Conservation (phyloP, 371 early-diverging fungal species). For the Rhizopus delemar region DNA sequence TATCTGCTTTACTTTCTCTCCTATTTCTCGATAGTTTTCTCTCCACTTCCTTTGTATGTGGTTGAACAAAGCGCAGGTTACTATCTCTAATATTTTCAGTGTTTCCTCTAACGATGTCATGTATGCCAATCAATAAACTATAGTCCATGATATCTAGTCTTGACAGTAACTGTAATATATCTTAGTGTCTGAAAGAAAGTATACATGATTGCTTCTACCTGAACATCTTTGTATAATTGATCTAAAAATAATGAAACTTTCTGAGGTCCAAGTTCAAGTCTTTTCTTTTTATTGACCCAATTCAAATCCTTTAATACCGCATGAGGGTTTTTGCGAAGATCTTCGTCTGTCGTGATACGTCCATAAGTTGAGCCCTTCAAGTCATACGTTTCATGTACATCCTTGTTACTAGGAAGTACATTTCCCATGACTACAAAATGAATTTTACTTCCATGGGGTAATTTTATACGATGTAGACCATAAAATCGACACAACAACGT, state of each 20-base stretch:
- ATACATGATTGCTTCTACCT: background rate
- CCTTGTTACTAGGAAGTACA: conserved; percentile 91
- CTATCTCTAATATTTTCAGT: conserved; percentile 78
- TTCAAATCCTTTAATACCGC: conserved; percentile 93
- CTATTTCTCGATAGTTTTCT: conserved; percentile 4
- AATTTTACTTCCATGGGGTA: conserved; percentile 90
- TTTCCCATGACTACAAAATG: conserved; percentile 99
- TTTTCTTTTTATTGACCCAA: conserved; percentile 73
- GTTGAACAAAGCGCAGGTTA: conserved; percentile 22
- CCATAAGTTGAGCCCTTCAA: conserved; percentile 69
- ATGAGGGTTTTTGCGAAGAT: conserved; percentile 69
- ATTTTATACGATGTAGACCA: conserved; percentile 94
- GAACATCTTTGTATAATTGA: conserved; percentile 82
- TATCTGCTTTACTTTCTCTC: conserved; percentile 61
- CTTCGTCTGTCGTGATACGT: conserved; percentile 60
- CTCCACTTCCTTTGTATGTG: conserved; percentile 17
- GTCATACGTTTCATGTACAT: conserved; percentile 93
- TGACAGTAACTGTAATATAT: conserved; percentile 56
- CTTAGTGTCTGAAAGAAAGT: background rate
- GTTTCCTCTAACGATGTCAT: conserved; percentile 85
- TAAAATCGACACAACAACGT: conserved; percentile 92
- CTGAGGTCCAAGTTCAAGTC: conserved; percentile 78
- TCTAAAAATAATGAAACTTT: conserved; percentile 72
- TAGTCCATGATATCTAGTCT: conserved; percentile 95
- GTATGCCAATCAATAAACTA: conserved; percentile 90